Evolutionary conservation across 2,329 filamentous ascomycete genomes (phyloP), one percentile per base, ranked within the genome.

Genomic region (Colletotrichum truncatum): DNA sequence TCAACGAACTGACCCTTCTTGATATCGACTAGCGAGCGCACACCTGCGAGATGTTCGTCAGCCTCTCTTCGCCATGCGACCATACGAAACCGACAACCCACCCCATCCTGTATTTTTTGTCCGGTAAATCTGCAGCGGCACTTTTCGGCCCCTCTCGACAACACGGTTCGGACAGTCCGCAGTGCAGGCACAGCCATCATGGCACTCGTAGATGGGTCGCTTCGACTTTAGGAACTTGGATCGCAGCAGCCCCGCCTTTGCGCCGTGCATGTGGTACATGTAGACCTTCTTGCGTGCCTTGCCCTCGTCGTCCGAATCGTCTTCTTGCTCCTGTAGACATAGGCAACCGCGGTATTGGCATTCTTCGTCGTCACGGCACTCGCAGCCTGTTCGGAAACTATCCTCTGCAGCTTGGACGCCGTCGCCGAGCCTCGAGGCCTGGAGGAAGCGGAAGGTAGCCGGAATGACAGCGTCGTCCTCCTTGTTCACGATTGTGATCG

Each of bases 191-290:
- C 93, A 97, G 8, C 84, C 86, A 2, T 84, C 80, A 70, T 96
- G 93, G 73, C 93, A 97, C 72, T 97, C 93, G 76, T 94, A 95
- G 62, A 97, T 91, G 0, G 91, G 87, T 32, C 84, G 75, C 38
- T 85, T 82, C 25, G 85, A 87, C 23, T 82, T 70, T 11, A 89
- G 79, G 43, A 86, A 79, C 43, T 81, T 80, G 25, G 81, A 80
- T 16, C 86, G 80, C 45, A 91, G 75, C 16, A 85, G 79, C 0
- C 85, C 87, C 1, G 81, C 81, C 61, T 83, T 84, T 10, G 71
- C 70, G 0, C 88, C 88, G 23, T 80, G 80, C 5, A 81, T 79
- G 71, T 89, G 85, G 73, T 95, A 95, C 0, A 91, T 89, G 67
- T 92, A 92, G 12, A 71, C 73, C 67, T 78, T 69, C 32, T 30